These are phyloP conservation scores for Litsea cubeba DNA, from an alignment of 164 flowering plant genomes.

Conservation along the genomic window DNA sequence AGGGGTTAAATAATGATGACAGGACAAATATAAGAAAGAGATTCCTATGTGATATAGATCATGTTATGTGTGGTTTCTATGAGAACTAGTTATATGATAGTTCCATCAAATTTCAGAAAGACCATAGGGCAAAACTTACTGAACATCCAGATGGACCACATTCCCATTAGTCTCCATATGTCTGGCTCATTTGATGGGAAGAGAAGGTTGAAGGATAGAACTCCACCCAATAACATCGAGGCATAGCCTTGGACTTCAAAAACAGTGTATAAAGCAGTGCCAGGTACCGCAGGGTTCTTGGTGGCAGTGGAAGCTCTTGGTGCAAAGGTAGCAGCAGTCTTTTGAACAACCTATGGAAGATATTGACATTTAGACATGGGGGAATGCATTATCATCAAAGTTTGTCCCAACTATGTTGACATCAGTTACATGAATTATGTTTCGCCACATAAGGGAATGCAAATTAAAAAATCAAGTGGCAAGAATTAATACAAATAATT, in stretches of 20 bases:
- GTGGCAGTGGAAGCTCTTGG: slow-evolving; percentile 93
- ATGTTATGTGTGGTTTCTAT: background rate
- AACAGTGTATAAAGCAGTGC: slow-evolving; percentile 66
- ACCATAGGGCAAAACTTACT: slow-evolving; percentile 49
- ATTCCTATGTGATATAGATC: background rate
- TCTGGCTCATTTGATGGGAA: slow-evolving; percentile 95
- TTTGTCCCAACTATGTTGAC: no score
- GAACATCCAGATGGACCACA: slow-evolving; percentile 99
- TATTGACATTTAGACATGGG: background rate
- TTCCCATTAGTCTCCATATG: slow-evolving; percentile 96
- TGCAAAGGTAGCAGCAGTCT: slow-evolving; percentile 97
- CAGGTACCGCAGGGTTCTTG: slow-evolving; percentile 93
- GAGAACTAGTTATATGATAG: background rate
- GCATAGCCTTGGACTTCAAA: slow-evolving; percentile 94
- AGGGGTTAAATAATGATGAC: background rate
- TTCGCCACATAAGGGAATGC: no score
- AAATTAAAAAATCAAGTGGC: background rate
- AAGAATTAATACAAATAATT: no score
- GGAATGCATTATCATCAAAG: background rate
- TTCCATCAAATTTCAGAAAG: background rate
- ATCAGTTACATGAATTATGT: no score
- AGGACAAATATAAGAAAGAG: background rate
- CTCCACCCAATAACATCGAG: slow-evolving; percentile 88
- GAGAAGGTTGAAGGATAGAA: slow-evolving; percentile 81
- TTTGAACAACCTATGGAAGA: slow-evolving; percentile 66